A percentile compares a stretch with the other conserved stretches of the same genome.
phyloP scores from a whole-genome alignment of 306 rosid species.

The Pterocarpus macrocarpus region DNA sequence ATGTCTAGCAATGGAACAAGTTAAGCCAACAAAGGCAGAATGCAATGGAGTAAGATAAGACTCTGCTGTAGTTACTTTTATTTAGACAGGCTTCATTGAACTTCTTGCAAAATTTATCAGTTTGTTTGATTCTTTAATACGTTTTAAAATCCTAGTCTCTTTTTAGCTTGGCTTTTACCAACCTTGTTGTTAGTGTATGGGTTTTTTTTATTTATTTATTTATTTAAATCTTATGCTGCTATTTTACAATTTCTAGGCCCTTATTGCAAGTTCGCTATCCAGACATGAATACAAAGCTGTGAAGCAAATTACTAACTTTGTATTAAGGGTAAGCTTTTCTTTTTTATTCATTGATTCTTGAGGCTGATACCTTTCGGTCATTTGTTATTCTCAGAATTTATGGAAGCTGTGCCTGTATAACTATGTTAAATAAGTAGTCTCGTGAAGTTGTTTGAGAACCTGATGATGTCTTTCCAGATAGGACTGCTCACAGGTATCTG shows the following conservation, averaged over 20 bases:
- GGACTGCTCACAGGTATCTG: slow-evolving; percentile 76
- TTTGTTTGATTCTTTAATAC: slow-evolving; percentile 23
- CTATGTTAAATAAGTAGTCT: slow-evolving; percentile 35
- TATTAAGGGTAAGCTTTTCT: slow-evolving; percentile 60
- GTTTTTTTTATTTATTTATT: not conserved
- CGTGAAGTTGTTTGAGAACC: slow-evolving; percentile 40
- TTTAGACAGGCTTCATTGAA: slow-evolving; percentile 27
- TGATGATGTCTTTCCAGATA: slow-evolving; percentile 65
- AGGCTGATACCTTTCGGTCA: slow-evolving; percentile 22
- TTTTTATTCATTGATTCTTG: slow-evolving; percentile 37
- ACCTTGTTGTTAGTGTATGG: slow-evolving; percentile 10
- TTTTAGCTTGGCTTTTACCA: slow-evolving; percentile 12
- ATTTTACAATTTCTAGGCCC: slow-evolving; percentile 65
- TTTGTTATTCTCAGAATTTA: slow-evolving; percentile 23
- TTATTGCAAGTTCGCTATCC: slow-evolving; percentile 85
- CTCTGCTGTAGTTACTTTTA: slow-evolving; percentile 13
- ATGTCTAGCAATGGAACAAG: slow-evolving; percentile 37
- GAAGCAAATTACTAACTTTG: slow-evolving; percentile 72
- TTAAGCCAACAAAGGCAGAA: slow-evolving; percentile 29
- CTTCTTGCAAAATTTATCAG: slow-evolving; percentile 9
- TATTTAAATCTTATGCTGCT: slow-evolving; percentile 31
- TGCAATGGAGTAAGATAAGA: slow-evolving; percentile 28
- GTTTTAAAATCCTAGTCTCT: not conserved
- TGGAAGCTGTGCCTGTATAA: slow-evolving; percentile 8
- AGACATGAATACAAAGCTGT: slow-evolving; percentile 79